These are phyloP conservation scores for Lepidopterella palustris DNA, from an alignment of 495 filamentous ascomycete species.

Conservation along the genomic window DNA sequence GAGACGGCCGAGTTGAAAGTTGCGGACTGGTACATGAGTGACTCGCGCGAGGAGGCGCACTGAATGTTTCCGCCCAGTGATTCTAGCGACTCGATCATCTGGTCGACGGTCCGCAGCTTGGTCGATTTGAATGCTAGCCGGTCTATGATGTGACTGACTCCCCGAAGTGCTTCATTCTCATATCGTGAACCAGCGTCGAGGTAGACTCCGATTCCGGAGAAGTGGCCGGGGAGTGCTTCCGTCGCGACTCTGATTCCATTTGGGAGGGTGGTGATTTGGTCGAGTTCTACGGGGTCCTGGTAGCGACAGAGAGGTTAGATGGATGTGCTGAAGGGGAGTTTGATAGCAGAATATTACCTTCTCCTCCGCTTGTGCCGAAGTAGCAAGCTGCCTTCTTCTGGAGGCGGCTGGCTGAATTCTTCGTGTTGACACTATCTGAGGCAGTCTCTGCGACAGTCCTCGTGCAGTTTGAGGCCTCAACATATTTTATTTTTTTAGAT, in stretches of 20 bases:
- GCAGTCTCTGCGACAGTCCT: conserved; percentile 18
- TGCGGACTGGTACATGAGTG: conserved; percentile 97
- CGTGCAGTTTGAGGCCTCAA: conserved; percentile 20
- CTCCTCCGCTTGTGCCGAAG: conserved; percentile 19
- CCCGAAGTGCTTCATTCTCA: conserved; percentile 76
- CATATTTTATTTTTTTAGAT: conserved; percentile 13
- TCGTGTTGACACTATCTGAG: background rate
- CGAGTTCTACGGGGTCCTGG: conserved; percentile 83
- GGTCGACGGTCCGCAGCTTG: conserved; percentile 58
- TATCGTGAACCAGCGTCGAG: conserved; percentile 94
- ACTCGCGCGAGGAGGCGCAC: conserved; percentile 90
- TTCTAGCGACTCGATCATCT: conserved; percentile 83
- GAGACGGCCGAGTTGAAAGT: conserved; percentile 94
- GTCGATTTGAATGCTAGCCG: conserved; percentile 96
- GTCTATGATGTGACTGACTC: conserved; percentile 95
- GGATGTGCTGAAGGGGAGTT: background rate
- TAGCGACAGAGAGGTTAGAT: background rate
- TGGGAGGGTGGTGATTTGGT: conserved; percentile 79
- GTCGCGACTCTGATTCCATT: conserved; percentile 95
- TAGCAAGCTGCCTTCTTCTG: conserved; percentile 16
- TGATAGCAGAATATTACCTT: conserved; percentile 17
- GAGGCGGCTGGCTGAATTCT: conserved; percentile 5
- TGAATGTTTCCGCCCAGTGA: conserved; percentile 90
- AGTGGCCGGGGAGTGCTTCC: conserved; percentile 90
- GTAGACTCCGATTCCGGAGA: conserved; percentile 93